Evolutionary conservation across 2,329 filamentous ascomycete genomes (phyloP).

Genomic region (Boeremia lycopersici): DNA sequence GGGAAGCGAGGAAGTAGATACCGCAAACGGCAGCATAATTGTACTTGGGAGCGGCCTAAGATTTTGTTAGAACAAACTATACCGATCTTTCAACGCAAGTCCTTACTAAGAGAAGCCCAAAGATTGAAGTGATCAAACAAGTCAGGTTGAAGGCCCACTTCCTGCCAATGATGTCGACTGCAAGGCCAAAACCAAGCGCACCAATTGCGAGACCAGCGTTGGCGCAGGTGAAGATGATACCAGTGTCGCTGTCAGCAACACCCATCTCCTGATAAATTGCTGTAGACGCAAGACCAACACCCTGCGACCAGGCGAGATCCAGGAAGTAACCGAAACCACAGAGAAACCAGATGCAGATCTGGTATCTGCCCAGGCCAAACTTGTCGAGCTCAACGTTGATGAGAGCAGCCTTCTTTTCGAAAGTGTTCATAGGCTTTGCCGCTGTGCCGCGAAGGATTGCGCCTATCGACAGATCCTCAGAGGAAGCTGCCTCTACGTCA

Average conservation of each 20-base stretch:
- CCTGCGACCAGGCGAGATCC: constrained; percentile 40
- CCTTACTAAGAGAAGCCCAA: constrained; percentile 31
- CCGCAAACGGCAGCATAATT: constrained; percentile 39
- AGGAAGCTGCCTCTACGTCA: constrained; percentile 30
- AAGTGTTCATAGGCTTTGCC: constrained; percentile 32
- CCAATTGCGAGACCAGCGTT: constrained; percentile 39
- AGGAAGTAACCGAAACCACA: constrained; percentile 41
- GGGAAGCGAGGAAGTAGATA: constrained; percentile 36
- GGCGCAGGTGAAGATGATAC: constrained; percentile 34
- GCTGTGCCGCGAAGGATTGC: constrained; percentile 37
- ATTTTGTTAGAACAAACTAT: constrained; percentile 2
- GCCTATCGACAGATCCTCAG: constrained; percentile 30
- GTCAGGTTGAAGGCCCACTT: constrained; percentile 38
- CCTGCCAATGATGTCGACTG: constrained; percentile 37
- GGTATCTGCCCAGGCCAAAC: constrained; percentile 37
- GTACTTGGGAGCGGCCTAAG: constrained; percentile 36
- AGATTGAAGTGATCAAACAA: constrained; percentile 36
- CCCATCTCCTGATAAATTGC: constrained; percentile 40
- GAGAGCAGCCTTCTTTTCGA: constrained; percentile 40
- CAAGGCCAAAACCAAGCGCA: constrained; percentile 34
- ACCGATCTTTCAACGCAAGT: not conserved
- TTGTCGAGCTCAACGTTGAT: constrained; percentile 40
- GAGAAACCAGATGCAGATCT: constrained; percentile 42
- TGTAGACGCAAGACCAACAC: constrained; percentile 34
- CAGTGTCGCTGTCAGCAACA: constrained; percentile 29